Conservation (phyloP, 2,329 filamentous ascomycete genomes). For the Sporothrix humicola region DNA sequence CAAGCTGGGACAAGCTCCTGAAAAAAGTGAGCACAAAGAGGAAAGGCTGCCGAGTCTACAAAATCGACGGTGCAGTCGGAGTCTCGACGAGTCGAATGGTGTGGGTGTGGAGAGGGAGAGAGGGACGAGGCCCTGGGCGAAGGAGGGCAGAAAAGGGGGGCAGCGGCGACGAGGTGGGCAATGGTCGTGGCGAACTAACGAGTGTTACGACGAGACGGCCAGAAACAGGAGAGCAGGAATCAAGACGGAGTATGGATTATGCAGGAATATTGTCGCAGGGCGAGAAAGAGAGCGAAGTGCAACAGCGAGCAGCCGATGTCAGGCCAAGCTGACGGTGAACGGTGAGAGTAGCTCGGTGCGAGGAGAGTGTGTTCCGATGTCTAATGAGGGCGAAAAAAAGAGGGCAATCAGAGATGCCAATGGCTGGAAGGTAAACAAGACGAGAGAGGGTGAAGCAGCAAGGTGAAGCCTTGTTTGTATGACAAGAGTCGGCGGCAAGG, state of each 20-base stretch:
- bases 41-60: conserved; percentile 7
- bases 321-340: conserved; percentile 14
- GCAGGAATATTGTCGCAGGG: neutral
- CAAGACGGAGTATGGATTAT: neutral
- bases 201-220: neutral
- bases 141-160: neutral
- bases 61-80: neutral
- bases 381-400: neutral
- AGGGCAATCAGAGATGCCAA: neutral
- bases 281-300: neutral
- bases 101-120: neutral
- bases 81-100: conserved; percentile 21
- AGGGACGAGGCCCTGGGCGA: conserved; percentile 2
- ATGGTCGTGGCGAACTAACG: conserved; percentile 16
- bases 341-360: neutral
- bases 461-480: conserved; percentile 11
- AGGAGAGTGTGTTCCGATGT: conserved; percentile 1
- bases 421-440: neutral
- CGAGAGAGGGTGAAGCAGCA: neutral
- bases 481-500: neutral
- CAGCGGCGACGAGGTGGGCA: neutral
- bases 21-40: conserved; percentile 21
- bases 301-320: conserved; percentile 10
- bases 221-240: neutral
- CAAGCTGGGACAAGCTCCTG: conserved; percentile 22